Percentiles rank a stretch among this genome's conserved stretches.
Conservation (phyloP, 352 stramenopile species). For the Phytophthora fragariae region DNA sequence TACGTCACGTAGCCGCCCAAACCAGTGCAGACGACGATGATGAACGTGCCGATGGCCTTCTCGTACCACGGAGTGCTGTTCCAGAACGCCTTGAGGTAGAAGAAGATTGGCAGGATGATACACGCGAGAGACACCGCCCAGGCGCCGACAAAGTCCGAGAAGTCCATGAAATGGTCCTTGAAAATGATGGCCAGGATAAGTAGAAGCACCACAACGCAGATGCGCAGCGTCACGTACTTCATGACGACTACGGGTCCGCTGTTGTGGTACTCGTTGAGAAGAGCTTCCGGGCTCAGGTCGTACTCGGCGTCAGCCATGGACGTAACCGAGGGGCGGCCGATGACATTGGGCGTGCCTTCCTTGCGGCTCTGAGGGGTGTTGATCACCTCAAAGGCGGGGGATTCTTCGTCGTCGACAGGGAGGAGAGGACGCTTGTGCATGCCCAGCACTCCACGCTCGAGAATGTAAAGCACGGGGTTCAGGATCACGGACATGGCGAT, state of each 20-base stretch:
- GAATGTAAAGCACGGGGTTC: constrained; percentile 53
- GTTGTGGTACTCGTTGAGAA: constrained; percentile 43
- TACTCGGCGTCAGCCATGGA: constrained; percentile 44
- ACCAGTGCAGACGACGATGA: constrained; percentile 40
- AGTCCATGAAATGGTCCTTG: constrained; percentile 69
- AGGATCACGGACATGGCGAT: constrained; percentile 59
- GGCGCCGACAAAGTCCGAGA: constrained; percentile 67
- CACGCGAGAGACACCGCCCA: constrained; percentile 62
- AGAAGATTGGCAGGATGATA: constrained; percentile 71
- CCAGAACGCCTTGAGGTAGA: constrained; percentile 75
- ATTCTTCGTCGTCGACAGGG: constrained; percentile 27
- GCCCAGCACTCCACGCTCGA: constrained; percentile 48
- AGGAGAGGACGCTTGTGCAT: constrained; percentile 52
- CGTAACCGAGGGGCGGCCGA: constrained; percentile 30
- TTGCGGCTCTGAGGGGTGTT: constrained; percentile 28
- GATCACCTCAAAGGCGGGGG: constrained; percentile 20
- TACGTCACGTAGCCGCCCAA: constrained; percentile 54
- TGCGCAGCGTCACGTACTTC: constrained; percentile 48
- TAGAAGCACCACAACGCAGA: constrained; percentile 50
- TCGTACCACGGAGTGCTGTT: constrained; percentile 45
- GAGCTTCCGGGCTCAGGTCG: constrained; percentile 36
- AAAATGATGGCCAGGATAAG: constrained; percentile 54
- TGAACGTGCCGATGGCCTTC: constrained; percentile 36
- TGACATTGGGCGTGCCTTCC: constrained; percentile 18
- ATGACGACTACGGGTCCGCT: constrained; percentile 37